Conservation (phyloP, 2,329 filamentous ascomycete species). For the Botrytis deweyae region DNA sequence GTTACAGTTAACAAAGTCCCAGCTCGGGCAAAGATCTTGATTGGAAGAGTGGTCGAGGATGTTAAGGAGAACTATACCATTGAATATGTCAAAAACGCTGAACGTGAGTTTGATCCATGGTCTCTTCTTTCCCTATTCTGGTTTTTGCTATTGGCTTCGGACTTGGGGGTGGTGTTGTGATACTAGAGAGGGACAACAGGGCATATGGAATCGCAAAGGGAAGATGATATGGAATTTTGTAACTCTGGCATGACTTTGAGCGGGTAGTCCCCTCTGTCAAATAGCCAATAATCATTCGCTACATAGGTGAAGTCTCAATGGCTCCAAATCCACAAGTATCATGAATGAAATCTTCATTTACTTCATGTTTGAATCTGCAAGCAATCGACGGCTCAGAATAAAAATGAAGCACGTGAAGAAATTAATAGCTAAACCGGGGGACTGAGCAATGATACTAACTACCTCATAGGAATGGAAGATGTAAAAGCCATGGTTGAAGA, state of each 20-base stretch:
- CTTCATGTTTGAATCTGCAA: background rate
- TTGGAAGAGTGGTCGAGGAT: constrained; percentile 59
- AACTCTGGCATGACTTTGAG: background rate
- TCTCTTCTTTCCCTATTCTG: background rate
- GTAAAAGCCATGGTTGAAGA: constrained; percentile 54
- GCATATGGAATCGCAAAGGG: background rate
- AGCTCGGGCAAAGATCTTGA: constrained; percentile 60
- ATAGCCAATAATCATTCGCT: background rate
- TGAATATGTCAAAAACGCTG: constrained; percentile 59
- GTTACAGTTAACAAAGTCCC: constrained; percentile 69
- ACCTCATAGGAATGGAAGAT: constrained; percentile 50
- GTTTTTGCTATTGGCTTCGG: background rate
- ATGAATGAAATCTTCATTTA: background rate
- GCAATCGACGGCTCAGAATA: fast-evolving
- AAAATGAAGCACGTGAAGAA: background rate
- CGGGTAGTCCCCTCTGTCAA: background rate
- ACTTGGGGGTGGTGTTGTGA: background rate
- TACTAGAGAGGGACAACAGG: no score
- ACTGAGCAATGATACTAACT: background rate
- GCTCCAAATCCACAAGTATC: fast-evolving
- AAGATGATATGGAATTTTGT: background rate
- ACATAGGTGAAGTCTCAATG: background rate
- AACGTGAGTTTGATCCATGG: constrained; percentile 46
- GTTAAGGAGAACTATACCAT: constrained; percentile 65
- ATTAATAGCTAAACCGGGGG: no score